These are phyloP conservation scores for Teunomyces gatunensis DNA, from an alignment of 805 yeast species.

Conservation along the genomic window DNA sequence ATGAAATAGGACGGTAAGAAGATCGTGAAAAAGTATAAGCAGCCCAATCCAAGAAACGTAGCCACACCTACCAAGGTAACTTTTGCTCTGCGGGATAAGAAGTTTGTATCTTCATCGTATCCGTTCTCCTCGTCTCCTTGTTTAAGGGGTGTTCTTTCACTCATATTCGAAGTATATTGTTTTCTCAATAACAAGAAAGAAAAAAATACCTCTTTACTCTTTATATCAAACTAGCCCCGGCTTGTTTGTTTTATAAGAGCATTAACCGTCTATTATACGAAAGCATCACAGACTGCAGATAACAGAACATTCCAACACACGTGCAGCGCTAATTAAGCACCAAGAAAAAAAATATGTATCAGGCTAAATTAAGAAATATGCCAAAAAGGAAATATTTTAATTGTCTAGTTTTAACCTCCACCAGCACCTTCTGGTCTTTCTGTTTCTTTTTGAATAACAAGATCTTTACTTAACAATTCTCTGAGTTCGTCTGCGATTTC, in stretches of 20 bases:
- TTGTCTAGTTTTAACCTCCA: conserved; percentile 34
- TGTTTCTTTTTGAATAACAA: conserved; percentile 63
- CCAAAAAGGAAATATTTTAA: neutral
- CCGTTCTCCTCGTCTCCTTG: conserved; percentile 16
- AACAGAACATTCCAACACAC: neutral
- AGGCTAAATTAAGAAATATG: neutral
- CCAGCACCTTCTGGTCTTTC: conserved; percentile 43
- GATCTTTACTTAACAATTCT: conserved; percentile 54
- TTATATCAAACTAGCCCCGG: neutral
- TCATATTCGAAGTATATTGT: neutral
- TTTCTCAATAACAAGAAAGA: too few species aligned
- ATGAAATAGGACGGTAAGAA: conserved; percentile 33
- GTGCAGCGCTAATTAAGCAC: neutral
- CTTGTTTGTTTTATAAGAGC: neutral
- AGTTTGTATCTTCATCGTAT: conserved; percentile 14
- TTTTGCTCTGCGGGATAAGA: conserved; percentile 12
- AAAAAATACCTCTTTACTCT: neutral
- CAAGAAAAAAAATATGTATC: neutral
- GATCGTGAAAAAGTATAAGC: conserved; percentile 30
- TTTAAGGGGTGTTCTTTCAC: conserved; percentile 13
- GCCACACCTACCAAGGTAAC: conserved; percentile 12
- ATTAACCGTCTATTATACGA: neutral
- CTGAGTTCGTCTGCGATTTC: conserved; percentile 55
- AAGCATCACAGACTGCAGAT: neutral
- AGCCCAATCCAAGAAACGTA: conserved; percentile 10